Conservation (phyloP, 345 rosid genomes). For the Eucalyptus rudis region DNA sequence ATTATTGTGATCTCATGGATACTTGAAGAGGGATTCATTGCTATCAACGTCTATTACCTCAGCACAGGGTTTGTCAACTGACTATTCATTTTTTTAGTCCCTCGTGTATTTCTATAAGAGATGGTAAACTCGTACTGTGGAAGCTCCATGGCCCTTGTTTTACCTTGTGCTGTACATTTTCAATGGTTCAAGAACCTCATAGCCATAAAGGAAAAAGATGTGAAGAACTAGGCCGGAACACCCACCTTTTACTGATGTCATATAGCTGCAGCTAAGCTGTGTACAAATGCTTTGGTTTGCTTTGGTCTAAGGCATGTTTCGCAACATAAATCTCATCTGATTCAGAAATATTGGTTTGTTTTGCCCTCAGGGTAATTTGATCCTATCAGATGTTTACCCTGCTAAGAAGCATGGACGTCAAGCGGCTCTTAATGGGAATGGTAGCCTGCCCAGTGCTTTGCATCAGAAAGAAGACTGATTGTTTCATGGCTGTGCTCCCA, state of each 20-base stretch:
- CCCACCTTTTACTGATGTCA: not conserved
- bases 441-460: constrained; percentile 82
- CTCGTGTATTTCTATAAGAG: not conserved
- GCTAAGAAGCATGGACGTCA: constrained; percentile 88
- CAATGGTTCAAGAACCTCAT: not conserved
- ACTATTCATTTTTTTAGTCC: constrained; percentile 3
- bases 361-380: constrained; percentile 66
- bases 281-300: not conserved
- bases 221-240: not conserved
- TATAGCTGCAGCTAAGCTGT: not conserved
- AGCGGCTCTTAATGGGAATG: constrained; percentile 96
- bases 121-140: not conserved
- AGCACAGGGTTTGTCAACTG: constrained; percentile 38
- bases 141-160: not conserved
- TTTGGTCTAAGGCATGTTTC: not conserved
- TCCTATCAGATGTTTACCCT: constrained; percentile 69
- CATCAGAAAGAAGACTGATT: constrained; percentile 87
- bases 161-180: not conserved
- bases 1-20: constrained; percentile 44
- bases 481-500: constrained; percentile 41
- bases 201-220: not conserved
- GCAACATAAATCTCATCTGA: not conserved
- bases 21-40: constrained; percentile 32
- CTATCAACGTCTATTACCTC: constrained; percentile 48
- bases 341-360: not conserved